A percentile compares a stretch with the other conserved stretches of the same genome.
phyloP scores from a whole-genome alignment of 148 eudicot species.

The Salicornia ramosissima region DNA sequence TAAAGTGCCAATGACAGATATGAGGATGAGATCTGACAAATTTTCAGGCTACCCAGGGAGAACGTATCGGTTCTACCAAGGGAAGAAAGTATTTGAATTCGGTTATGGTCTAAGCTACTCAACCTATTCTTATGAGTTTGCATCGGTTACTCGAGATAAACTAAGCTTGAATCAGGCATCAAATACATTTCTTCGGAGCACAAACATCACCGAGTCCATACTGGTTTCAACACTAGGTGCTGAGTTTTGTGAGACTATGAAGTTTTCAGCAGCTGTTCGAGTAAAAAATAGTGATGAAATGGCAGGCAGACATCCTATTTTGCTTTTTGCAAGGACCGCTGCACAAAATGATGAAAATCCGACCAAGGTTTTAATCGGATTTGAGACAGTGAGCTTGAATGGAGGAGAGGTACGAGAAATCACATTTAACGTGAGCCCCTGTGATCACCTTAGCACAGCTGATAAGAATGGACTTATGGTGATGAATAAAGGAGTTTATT shows the following conservation, averaged over 20 bases:
- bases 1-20: conserved; percentile 71
- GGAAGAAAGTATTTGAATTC: conserved; percentile 60
- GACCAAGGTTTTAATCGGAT: conserved; percentile 54
- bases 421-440: conserved; percentile 54
- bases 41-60: conserved; percentile 76
- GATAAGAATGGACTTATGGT: conserved; percentile 60
- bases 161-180: conserved; percentile 23
- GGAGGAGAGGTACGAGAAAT: conserved; percentile 39
- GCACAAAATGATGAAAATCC: conserved; percentile 34
- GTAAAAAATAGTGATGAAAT: conserved; percentile 47
- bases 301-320: conserved; percentile 48
- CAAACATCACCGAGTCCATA: conserved; percentile 20
- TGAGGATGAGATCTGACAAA: conserved; percentile 72
- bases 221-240: conserved; percentile 36
- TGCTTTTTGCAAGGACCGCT: conserved; percentile 42
- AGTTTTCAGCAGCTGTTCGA: conserved; percentile 41
- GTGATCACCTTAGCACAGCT: conserved; percentile 62
- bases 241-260: conserved; percentile 33
- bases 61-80: conserved; percentile 73
- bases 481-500: conserved; percentile 41
- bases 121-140: conserved; percentile 41
- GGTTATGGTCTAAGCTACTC: conserved; percentile 82
- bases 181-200: neutral
- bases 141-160: conserved; percentile 32
- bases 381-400: conserved; percentile 39